Conservation (phyloP, 331 rosid species). For the Pyracantha coccinea region DNA sequence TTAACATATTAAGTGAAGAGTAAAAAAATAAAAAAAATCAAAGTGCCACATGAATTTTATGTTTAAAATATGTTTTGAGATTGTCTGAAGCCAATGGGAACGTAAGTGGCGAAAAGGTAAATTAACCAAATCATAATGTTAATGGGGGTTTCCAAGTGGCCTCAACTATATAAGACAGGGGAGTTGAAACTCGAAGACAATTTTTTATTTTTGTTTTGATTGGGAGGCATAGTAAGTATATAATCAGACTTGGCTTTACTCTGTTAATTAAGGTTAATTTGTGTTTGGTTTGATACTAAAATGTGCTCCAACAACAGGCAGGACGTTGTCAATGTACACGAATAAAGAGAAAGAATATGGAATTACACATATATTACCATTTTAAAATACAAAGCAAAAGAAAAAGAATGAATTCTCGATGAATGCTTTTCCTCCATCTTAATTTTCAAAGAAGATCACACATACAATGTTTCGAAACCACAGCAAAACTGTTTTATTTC, state of each 20-base stretch:
- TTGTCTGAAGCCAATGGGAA: neutral
- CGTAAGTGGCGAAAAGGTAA: neutral
- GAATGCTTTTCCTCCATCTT: slow-evolving; percentile 10
- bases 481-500: neutral
- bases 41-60: too few species aligned
- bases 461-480: neutral
- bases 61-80: too few species aligned
- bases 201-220: neutral
- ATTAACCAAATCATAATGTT: neutral
- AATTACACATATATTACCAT: neutral
- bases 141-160: neutral
- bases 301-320: slow-evolving; percentile 1
- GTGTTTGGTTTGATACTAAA: neutral
- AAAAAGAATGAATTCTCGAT: slow-evolving; percentile 8
- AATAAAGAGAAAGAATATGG: neutral
- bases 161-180: neutral
- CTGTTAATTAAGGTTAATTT: neutral
- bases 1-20: too few species aligned
- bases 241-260: neutral
- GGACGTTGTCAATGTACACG: slow-evolving; percentile 21
- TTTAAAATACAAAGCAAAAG: slow-evolving; percentile 4
- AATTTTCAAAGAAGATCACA: neutral
- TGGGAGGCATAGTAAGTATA: neutral
- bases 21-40: too few species aligned
- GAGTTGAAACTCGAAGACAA: neutral